Evolutionary conservation across 805 yeast genomes (phyloP), one percentile per base, ranked within the genome.

Genomic region (Grigorovia transvaalensis): DNA sequence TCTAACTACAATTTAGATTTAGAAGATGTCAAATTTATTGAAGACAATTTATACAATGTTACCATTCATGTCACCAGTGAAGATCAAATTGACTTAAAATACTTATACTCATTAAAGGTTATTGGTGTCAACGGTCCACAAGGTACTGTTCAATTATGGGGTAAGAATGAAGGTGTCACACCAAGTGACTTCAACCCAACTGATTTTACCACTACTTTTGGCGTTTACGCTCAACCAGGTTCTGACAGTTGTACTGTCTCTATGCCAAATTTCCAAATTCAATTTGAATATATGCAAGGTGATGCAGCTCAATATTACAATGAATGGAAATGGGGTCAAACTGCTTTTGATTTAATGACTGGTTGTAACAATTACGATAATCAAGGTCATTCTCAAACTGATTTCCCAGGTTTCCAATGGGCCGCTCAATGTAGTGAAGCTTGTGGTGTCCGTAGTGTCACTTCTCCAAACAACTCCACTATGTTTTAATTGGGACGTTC

Each of bases 211-310:
- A 55, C 57, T 5, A 58, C 61, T 13, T 58, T 60, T 44, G 47
- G 52, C 17, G 57, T 59, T 2, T 50, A 56, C 23, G 60, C 53
- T 11, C 35, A 45, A 11, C 44, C 51, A 9, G 17, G 40, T 2
- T 2, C 11, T 2, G 53, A 54, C 7, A 49, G 46, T n/a, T 50
- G 54, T 15, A 49, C 45, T 1, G 52, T 56, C 2, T 56, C 59
- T 61, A 48, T 60, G 56, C 63, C 63, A 20, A 51, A 53, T 18
- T 57, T 60, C 49, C 56, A 57, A 49, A 53, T 60, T 19, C 56
- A 57, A 29, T 58, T 49, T 27, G 59, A 56, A 42, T 60, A 58
- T 35, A 50, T 44, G 27, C 44, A 49, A 43, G 51, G 44, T 44
- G 47, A 49, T 35, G 44, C 51, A 4, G 20, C 23, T 20, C 44